Conservation (phyloP, 345 rosid species). For the Eucalyptus camaldulensis region DNA sequence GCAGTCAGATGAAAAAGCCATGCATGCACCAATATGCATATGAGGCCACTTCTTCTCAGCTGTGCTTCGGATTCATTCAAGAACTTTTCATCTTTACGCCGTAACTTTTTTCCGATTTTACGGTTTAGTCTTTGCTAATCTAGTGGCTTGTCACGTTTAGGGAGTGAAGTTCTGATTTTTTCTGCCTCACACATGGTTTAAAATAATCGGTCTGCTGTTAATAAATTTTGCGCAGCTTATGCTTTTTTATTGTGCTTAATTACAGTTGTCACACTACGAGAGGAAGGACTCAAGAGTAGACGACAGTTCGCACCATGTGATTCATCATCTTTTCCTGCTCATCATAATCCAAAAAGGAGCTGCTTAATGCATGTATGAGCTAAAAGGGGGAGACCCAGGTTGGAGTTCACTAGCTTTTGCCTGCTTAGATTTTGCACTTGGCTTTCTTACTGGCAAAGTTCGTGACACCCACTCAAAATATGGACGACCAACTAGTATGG, state of each 20-base stretch:
- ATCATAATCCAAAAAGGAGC: background rate
- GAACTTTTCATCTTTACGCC: background rate
- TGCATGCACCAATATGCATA: background rate
- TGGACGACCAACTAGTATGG: background rate
- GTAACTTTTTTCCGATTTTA: background rate
- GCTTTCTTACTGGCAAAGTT: background rate
- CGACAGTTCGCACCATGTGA: background rate
- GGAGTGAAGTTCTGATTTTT: background rate
- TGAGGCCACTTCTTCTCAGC: background rate
- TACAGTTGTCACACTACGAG: background rate
- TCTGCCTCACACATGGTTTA: accelerated
- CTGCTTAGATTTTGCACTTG: background rate
- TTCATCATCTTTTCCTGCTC: background rate
- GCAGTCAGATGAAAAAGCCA: background rate
- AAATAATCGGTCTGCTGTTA: background rate
- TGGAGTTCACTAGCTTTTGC: background rate
- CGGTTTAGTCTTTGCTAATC: background rate
- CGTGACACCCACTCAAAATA: background rate
- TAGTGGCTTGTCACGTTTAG: background rate
- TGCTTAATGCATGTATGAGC: background rate
- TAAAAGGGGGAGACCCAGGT: background rate
- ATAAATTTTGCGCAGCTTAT: background rate
- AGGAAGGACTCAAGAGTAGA: background rate
- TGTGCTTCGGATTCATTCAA: background rate
- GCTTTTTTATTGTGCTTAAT: background rate